Evolutionary conservation across 148 eudicot species (phyloP), one percentile per base, ranked within the genome.

Genomic region (Camellia granthamiana): DNA sequence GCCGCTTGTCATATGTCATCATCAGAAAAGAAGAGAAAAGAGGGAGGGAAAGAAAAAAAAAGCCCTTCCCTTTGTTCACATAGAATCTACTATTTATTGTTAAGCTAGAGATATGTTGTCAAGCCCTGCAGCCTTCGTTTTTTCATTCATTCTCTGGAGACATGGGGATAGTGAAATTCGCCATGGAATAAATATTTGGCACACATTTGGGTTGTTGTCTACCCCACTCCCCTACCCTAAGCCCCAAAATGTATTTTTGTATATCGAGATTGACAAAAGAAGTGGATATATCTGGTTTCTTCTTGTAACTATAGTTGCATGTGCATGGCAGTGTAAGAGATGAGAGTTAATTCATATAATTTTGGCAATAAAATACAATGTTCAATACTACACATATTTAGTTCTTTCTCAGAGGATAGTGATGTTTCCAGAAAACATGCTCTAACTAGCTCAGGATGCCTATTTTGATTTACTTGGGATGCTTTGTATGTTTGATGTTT

Each of bases 81-180:
- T 16, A 38, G 62, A 21, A 43, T 59, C 30, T 3, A 18, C 23
- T 43, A 5, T 60, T 61, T 43, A 75, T 7, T 52, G 47, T 12
- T 14, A 38, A 74, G 47, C 46, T 5, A n/a, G 14, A 51, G 71
- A 42, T 67, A 43, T 1, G 38, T 30, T 51, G 3, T 15, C 21
- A 18, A 42, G 49, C 76, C 0, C 12, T 73, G 58, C 41, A 23
- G 5, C 8, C 7, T 54, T 23, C 60, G 5, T 54, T 30, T 44
- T 9, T 43, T 61, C 18, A 54, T 77, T 64, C 44, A 49, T 63
- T 77, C 71, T 77, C 18, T 21, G 23, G 46, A 77, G 79, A 64
- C 8, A 65, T 23, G 21, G 61, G 13, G 14, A 30, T 47, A 23
- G 14, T 19, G 42, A 15, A 21, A 30, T 51, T n/a, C 42, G 23